phyloP scores from a whole-genome alignment of 2,329 filamentous ascomycete genomes.

The Colletotrichum sp. region DNA sequence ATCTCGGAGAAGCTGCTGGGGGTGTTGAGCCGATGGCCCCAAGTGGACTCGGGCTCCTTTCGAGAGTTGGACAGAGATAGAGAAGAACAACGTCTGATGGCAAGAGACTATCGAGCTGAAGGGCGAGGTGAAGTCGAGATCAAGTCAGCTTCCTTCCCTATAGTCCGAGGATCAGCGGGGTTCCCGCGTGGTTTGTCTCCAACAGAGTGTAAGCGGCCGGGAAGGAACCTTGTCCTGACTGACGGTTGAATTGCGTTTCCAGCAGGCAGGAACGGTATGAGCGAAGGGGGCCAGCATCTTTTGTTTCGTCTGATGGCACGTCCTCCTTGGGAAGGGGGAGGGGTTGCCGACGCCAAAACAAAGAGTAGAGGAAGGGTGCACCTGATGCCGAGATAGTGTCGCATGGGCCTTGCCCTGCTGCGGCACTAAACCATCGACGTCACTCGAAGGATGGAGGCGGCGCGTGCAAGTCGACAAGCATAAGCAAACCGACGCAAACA shows the following conservation, averaged over 20 bases:
- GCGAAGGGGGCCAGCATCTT: background rate
- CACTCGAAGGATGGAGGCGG: background rate
- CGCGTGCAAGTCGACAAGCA: background rate
- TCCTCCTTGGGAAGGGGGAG: background rate
- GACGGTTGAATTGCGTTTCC: background rate
- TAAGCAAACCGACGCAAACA: background rate
- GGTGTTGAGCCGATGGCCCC: background rate
- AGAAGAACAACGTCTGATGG: background rate
- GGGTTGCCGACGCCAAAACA: background rate
- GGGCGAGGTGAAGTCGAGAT: background rate
- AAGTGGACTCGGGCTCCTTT: background rate
- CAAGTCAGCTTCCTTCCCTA: slow-evolving; percentile 10
- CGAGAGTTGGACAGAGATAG: background rate
- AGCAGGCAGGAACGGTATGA: background rate
- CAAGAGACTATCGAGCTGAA: background rate
- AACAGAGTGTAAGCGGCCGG: background rate
- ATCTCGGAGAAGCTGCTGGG: background rate
- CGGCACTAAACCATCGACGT: background rate
- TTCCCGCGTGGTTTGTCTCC: background rate
- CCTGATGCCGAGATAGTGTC: slow-evolving; percentile 7
- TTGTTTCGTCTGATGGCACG: slow-evolving; percentile 18
- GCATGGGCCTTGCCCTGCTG: background rate
- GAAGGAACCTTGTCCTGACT: background rate
- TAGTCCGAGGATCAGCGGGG: slow-evolving; percentile 1
- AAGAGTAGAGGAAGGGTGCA: background rate